Percentiles rank a stretch among this genome's conserved stretches.
These are phyloP conservation scores for Mycena latifolia DNA, from an alignment of 768 basidiomycete species.

Conservation along the genomic window DNA sequence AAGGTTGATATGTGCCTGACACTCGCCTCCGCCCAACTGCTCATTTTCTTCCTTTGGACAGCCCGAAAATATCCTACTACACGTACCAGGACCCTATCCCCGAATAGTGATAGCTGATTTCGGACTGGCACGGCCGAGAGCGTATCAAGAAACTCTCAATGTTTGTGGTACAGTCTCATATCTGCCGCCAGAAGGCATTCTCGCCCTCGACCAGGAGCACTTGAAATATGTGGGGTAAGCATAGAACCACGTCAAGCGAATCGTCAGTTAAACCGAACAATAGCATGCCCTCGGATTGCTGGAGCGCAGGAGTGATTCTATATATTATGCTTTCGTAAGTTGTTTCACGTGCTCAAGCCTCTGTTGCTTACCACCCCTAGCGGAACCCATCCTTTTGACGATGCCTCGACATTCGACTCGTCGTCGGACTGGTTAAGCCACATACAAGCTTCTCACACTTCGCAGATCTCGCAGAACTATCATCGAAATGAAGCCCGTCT, in stretches of 20 bases:
- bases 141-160: conserved; percentile 86
- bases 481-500: conserved; percentile 67
- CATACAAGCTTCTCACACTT: conserved; percentile 49
- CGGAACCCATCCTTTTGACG: conserved; percentile 85
- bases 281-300: conserved; percentile 92
- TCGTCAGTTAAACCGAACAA: conserved; percentile 11
- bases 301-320: conserved; percentile 87
- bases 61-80: conserved; percentile 89
- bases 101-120: conserved; percentile 90
- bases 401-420: conserved; percentile 52
- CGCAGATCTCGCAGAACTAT: conserved; percentile 58
- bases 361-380: conserved; percentile 47
- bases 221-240: conserved; percentile 71
- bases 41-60: conserved; percentile 38
- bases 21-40: neutral
- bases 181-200: conserved; percentile 86
- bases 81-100: conserved; percentile 86
- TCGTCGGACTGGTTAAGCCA: conserved; percentile 55
- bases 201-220: conserved; percentile 81
- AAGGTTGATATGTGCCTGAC: conserved; percentile 58
- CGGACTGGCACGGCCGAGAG: conserved; percentile 83
- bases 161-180: conserved; percentile 92
- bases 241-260: neutral
- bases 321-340: conserved; percentile 89
- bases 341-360: neutral